phyloP scores from a whole-genome alignment of 257 asterid genomes.

The Lavandula angustifolia region DNA sequence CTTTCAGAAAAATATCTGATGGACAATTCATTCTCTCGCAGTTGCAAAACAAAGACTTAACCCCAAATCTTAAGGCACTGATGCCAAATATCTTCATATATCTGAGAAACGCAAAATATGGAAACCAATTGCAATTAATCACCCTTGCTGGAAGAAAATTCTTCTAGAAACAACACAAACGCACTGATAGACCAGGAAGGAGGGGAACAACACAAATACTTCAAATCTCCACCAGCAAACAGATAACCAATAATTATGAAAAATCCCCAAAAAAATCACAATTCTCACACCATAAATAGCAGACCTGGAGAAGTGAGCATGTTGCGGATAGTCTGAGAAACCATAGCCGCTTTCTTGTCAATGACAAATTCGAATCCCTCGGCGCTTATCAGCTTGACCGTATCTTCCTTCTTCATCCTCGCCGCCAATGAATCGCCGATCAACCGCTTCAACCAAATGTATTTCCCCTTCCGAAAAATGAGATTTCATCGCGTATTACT shows the following conservation, averaged over 20 bases:
- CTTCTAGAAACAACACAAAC: constrained; percentile 14
- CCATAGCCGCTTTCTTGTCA: constrained; percentile 94
- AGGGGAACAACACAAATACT: not conserved
- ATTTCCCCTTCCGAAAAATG: not conserved
- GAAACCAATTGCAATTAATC: not conserved
- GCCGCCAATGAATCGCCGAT: constrained; percentile 29
- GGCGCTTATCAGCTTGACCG: constrained; percentile 89
- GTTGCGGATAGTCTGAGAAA: constrained; percentile 96
- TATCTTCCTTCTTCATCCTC: constrained; percentile 73
- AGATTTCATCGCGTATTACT: constrained; percentile 11
- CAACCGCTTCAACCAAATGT: constrained; percentile 21
- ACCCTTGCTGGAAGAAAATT: not conserved
- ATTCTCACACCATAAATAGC: not conserved
- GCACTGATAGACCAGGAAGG: not conserved
- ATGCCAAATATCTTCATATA: not conserved
- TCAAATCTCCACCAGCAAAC: not conserved
- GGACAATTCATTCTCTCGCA: not conserved
- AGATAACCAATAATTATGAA: not conserved
- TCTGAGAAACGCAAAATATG: not conserved
- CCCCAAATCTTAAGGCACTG: not conserved
- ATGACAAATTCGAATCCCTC: constrained; percentile 92
- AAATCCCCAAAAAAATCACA: not conserved
- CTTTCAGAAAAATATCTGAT: no score
- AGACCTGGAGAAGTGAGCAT: constrained; percentile 99
- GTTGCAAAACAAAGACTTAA: not conserved